These are phyloP conservation scores for Lyophyllum atratum DNA, from an alignment of 768 basidiomycete genomes.

Conservation along the genomic window DNA sequence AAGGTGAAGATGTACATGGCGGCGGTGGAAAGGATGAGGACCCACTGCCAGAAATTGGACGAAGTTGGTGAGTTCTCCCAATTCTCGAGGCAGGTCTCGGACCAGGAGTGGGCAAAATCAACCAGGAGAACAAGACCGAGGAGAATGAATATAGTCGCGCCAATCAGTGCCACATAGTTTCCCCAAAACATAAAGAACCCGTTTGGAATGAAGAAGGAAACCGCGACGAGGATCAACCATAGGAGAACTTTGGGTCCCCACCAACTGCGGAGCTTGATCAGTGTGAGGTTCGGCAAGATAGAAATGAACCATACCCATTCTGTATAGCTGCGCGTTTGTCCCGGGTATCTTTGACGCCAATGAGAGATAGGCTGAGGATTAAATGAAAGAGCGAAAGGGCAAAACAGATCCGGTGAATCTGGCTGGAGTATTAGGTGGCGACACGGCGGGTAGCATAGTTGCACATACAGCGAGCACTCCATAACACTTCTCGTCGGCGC, in stretches of 20 bases:
- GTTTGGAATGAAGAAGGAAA: conserved; percentile 95
- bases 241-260: conserved; percentile 97
- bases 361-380: conserved; percentile 73
- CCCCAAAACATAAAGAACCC: conserved; percentile 99
- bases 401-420: conserved; percentile 97
- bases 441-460: background rate
- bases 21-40: conserved; percentile 91
- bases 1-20: conserved; percentile 83
- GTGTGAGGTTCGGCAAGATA: background rate
- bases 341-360: conserved; percentile 88
- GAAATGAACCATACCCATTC: conserved; percentile 75
- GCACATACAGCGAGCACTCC: conserved; percentile 87
- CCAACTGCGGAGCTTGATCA: conserved; percentile 61
- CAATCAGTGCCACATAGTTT: conserved; percentile 88
- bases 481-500: conserved; percentile 90
- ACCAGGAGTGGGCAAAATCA: conserved; percentile 99
- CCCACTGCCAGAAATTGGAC: conserved; percentile 94
- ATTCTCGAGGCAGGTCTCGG: conserved; percentile 93
- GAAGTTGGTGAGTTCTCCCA: conserved; percentile 79
- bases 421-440: conserved; percentile 7
- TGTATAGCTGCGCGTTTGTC: conserved; percentile 95
- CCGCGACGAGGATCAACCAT: conserved; percentile 79
- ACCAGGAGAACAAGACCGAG: conserved; percentile 96
- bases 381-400: conserved; percentile 89
- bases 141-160: conserved; percentile 93